Conservation (phyloP, 257 asterid species). For the Anisodus acutangulus region DNA sequence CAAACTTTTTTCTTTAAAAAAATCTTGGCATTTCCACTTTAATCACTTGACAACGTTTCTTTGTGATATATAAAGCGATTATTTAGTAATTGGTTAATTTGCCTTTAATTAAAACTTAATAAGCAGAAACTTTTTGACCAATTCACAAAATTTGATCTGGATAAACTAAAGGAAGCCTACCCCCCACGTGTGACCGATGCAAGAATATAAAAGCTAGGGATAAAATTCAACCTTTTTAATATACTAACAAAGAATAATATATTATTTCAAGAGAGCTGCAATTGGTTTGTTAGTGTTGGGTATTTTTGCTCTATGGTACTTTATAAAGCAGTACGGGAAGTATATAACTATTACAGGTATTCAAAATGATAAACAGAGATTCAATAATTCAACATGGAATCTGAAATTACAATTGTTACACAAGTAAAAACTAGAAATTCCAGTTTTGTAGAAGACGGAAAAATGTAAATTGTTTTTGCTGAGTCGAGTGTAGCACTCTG, state of each 20-base stretch:
- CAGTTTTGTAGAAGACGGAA: no score
- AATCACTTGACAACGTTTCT: background rate
- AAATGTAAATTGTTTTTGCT: no score
- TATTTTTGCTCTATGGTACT: no score
- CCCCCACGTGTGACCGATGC: background rate
- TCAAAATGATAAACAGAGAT: no score
- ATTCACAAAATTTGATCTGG: background rate
- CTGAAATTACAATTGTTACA: no score
- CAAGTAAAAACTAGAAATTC: no score
- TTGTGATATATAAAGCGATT: background rate
- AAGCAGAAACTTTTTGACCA: background rate
- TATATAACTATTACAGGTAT: no score
- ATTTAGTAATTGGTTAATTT: background rate
- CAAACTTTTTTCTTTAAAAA: no score
- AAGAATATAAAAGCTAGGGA: background rate
- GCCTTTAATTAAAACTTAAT: background rate
- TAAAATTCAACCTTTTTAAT: background rate
- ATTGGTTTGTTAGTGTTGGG: background rate
- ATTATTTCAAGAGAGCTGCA: background rate
- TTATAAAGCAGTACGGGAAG: no score
- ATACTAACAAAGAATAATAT: background rate
- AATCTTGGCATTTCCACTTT: no score
- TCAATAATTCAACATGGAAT: no score
- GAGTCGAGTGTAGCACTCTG: no score
- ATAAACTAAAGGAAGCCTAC: background rate